Conservation (phyloP, 208 protist species). For the Strigomonas galati region DNA sequence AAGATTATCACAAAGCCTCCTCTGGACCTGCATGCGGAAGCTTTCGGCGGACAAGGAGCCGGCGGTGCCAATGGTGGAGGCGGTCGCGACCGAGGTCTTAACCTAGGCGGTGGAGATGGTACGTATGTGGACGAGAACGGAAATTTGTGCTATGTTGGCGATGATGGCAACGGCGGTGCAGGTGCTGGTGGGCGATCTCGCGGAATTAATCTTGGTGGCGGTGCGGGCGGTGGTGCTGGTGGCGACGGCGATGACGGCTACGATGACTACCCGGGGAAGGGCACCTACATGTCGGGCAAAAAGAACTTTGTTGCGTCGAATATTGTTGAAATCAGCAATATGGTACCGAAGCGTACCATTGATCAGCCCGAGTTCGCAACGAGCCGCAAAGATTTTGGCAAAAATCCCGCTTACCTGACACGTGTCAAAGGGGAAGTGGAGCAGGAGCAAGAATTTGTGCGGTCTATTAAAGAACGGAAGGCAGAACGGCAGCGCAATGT, state of each 20-base stretch:
- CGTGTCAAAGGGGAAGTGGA: conserved; percentile 87
- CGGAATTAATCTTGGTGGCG: not conserved
- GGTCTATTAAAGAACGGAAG: conserved; percentile 57
- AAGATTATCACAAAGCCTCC: conserved; percentile 66
- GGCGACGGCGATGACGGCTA: not conserved
- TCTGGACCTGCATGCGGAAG: conserved; percentile 16
- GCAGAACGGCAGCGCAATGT: conserved; percentile 29
- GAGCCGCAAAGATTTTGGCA: conserved; percentile 76
- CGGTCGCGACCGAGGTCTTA: not conserved
- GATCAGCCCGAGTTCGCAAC: conserved; percentile 61
- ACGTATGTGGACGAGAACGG: conserved; percentile 11
- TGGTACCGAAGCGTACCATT: conserved; percentile 75
- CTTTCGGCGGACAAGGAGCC: not conserved
- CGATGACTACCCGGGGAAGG: not conserved
- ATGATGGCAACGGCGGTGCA: not conserved
- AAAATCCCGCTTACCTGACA: conserved; percentile 79
- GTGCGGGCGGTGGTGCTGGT: not conserved
- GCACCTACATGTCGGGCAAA: conserved; percentile 4
- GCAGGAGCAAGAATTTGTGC: conserved; percentile 77
- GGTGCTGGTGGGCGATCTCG: not conserved
- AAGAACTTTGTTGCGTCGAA: conserved; percentile 93
- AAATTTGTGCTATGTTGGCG: conserved; percentile 11
- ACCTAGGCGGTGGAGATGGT: not conserved
- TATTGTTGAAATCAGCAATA: conserved; percentile 90
- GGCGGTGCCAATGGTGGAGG: not conserved